A percentile compares a stretch with the other conserved stretches of the same genome.
Evolutionary conservation across 148 eudicot species (phyloP).

Genomic region (Vaccinium vitisidaea): DNA sequence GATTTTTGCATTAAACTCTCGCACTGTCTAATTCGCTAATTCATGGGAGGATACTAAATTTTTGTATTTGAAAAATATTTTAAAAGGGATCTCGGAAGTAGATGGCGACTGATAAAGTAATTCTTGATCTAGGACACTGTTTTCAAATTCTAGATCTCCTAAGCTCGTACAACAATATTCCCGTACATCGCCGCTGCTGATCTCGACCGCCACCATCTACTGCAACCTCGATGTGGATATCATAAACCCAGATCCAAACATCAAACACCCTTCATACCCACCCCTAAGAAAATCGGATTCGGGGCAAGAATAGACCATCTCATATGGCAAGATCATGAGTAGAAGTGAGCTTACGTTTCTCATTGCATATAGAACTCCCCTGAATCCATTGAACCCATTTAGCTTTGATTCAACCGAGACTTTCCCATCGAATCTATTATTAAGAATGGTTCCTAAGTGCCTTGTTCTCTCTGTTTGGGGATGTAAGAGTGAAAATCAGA

Average conservation of each 20-base stretch:
- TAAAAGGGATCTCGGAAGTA: too few relatives aligned
- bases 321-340: constrained; percentile 47
- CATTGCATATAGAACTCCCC: constrained; percentile 69
- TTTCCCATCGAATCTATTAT: constrained; percentile 43
- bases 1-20: too few relatives aligned
- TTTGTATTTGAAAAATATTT: neutral
- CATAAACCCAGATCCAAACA: constrained; percentile 58
- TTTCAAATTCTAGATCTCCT: constrained; percentile 23
- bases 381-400: constrained; percentile 62
- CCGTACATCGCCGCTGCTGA: constrained; percentile 24
- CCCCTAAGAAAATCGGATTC: constrained; percentile 34
- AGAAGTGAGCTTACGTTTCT: constrained; percentile 61
- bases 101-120: too few relatives aligned
- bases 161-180: constrained; percentile 48
- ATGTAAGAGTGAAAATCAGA: too few relatives aligned
- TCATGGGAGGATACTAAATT: neutral
- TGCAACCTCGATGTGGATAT: constrained; percentile 49
- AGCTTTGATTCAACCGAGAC: constrained; percentile 58
- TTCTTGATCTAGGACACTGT: too few relatives aligned
- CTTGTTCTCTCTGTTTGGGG: constrained; percentile 38
- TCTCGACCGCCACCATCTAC: constrained; percentile 44
- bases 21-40: neutral
- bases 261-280: constrained; percentile 38
- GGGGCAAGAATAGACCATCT: constrained; percentile 51
- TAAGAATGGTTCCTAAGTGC: constrained; percentile 38